Conservation (phyloP, 2,329 filamentous ascomycete genomes). For the Diplodia scrobiculata region DNA sequence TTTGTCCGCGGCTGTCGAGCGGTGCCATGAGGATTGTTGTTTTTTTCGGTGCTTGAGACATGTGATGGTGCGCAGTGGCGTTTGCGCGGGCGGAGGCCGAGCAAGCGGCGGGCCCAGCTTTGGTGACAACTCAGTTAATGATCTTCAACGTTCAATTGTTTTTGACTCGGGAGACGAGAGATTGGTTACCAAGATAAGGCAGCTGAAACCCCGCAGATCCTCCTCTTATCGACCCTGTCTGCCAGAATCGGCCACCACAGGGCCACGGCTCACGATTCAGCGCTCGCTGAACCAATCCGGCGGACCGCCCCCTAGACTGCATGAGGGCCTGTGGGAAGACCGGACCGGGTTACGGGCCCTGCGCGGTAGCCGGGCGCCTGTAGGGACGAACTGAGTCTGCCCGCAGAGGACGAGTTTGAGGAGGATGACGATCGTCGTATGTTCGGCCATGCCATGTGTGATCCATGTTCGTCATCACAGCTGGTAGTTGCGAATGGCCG, state of each 20-base stretch:
- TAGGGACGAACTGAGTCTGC: conserved; percentile 2
- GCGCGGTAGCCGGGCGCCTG: background rate
- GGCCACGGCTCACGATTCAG: conserved; percentile 3
- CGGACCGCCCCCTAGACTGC: background rate
- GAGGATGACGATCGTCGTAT: conserved; percentile 20
- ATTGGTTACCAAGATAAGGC: conserved; percentile 17
- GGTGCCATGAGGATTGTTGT: too few relatives aligned
- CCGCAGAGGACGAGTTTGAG: background rate
- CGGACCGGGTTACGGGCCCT: background rate
- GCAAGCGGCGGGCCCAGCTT: background rate
- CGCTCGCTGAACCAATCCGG: conserved; percentile 9
- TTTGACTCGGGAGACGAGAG: conserved; percentile 18
- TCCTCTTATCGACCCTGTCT: conserved; percentile 15
- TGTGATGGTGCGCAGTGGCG: background rate
- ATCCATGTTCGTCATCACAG: conserved; percentile 20
- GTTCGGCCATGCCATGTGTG: conserved; percentile 14
- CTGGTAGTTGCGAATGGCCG: conserved; percentile 5
- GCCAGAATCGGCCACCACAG: background rate
- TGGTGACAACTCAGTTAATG: conserved; percentile 4
- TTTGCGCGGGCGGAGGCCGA: background rate
- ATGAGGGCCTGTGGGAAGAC: background rate
- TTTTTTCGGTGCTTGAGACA: background rate
- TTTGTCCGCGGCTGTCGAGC: background rate
- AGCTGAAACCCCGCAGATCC: conserved; percentile 14
- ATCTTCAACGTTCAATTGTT: conserved; percentile 15